Percentiles rank a stretch among this genome's conserved stretches.
These are phyloP conservation scores for Polychaeton citri DNA, from an alignment of 2,329 filamentous ascomycete genomes.

Conservation along the genomic window DNA sequence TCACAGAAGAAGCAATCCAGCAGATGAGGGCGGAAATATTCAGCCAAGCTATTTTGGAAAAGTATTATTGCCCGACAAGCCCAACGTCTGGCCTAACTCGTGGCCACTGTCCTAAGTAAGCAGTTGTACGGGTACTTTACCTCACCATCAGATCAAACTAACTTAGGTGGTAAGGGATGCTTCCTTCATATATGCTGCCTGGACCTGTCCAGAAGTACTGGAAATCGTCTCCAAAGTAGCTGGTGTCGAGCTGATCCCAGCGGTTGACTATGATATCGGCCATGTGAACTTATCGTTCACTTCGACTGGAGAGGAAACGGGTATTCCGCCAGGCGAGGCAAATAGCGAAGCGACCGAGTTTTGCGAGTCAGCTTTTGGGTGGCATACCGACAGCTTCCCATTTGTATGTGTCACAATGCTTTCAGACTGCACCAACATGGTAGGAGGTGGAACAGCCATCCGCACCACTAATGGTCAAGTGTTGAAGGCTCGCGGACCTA, in stretches of 20 bases:
- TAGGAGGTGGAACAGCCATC: slow-evolving; percentile 52
- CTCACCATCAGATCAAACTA: neutral
- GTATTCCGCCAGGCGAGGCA: neutral
- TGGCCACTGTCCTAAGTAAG: slow-evolving; percentile 44
- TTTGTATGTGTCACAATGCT: slow-evolving; percentile 61
- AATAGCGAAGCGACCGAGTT: neutral
- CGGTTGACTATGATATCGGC: slow-evolving; percentile 44
- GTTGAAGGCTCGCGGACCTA: slow-evolving; percentile 47
- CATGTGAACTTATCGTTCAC: slow-evolving; percentile 45
- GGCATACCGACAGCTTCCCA: slow-evolving; percentile 53
- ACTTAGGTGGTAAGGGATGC: slow-evolving; percentile 33
- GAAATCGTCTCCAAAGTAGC: slow-evolving; percentile 42
- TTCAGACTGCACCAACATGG: slow-evolving; percentile 48
- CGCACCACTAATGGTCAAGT: slow-evolving; percentile 41
- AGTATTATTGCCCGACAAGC: slow-evolving; percentile 47
- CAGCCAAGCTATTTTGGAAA: slow-evolving; percentile 40
- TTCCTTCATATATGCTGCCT: slow-evolving; percentile 51
- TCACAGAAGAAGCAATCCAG: slow-evolving; percentile 46
- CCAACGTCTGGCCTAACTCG: slow-evolving; percentile 43
- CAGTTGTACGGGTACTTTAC: slow-evolving; percentile 5
- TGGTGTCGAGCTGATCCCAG: slow-evolving; percentile 44
- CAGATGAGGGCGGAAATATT: slow-evolving; percentile 52
- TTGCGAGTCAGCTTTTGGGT: slow-evolving; percentile 30
- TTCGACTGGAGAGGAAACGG: slow-evolving; percentile 1
- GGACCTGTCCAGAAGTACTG: slow-evolving; percentile 43